Conservation (phyloP, 2,329 filamentous ascomycete genomes). For the Penicillium vulpinum region DNA sequence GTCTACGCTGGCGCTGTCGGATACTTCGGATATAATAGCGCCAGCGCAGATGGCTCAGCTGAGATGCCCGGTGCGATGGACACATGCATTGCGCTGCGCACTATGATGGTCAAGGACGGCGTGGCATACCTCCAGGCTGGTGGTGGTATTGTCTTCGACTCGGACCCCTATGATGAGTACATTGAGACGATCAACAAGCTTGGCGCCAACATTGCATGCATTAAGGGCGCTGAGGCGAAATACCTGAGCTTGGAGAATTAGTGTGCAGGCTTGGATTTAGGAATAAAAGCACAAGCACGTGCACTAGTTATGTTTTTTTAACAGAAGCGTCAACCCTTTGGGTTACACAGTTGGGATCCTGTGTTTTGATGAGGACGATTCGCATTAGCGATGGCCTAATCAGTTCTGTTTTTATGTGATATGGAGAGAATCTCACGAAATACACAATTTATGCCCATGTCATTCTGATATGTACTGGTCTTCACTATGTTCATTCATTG, state of each 20-base stretch:
- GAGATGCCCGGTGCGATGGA: constrained; percentile 85
- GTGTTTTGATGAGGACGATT: not conserved
- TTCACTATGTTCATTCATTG: not conserved
- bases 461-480: not conserved
- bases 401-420: not conserved
- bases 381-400: not conserved
- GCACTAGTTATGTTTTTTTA: not conserved
- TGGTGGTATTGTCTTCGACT: constrained; percentile 93
- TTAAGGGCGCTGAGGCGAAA: constrained; percentile 76
- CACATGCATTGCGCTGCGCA: constrained; percentile 77
- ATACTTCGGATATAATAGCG: constrained; percentile 85
- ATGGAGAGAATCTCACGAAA: not conserved
- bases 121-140: constrained; percentile 84
- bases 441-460: not conserved
- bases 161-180: constrained; percentile 86
- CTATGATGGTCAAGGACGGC: constrained; percentile 91
- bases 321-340: not conserved
- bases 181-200: constrained; percentile 97
- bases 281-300: not conserved
- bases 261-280: constrained; percentile 7
- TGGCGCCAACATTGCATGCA: constrained; percentile 83
- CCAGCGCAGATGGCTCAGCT: constrained; percentile 61
- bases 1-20: constrained; percentile 95
- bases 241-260: constrained; percentile 51
- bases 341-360: not conserved